Conservation (phyloP, 2,329 filamentous ascomycete species). For the Trichoderma sp. region DNA sequence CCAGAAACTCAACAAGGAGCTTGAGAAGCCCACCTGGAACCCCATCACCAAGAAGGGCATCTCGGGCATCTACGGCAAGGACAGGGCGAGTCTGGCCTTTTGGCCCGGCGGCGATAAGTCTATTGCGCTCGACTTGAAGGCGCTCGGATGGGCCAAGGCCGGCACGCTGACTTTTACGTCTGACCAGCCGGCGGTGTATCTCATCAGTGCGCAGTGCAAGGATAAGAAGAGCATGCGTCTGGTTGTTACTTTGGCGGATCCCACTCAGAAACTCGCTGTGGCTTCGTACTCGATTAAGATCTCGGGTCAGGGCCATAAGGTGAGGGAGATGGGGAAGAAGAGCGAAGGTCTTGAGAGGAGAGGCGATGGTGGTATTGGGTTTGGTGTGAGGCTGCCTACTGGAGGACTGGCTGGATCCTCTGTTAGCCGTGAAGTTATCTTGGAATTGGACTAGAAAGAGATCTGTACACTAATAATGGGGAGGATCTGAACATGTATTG, state of each 20-base stretch:
- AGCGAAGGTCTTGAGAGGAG: conserved; percentile 2
- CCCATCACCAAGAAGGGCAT: conserved; percentile 23
- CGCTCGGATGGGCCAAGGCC: conserved; percentile 23
- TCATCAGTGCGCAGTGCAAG: conserved; percentile 18
- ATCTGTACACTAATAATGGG: background rate
- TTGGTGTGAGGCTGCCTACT: conserved; percentile 21
- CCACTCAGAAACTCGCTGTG: conserved; percentile 24
- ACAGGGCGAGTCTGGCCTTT: conserved; percentile 24
- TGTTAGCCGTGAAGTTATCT: conserved; percentile 14
- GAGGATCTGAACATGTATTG: too few species aligned
- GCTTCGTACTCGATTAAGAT: conserved; percentile 20
- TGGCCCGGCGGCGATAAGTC: conserved; percentile 25
- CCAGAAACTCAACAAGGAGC: conserved; percentile 19
- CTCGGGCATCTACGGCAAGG: conserved; percentile 23
- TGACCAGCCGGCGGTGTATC: conserved; percentile 23
- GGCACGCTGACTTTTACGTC: conserved; percentile 23
- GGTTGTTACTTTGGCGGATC: conserved; percentile 23
- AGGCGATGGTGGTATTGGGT: background rate
- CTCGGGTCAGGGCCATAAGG: background rate
- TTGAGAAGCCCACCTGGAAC: conserved; percentile 17
- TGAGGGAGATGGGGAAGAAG: background rate
- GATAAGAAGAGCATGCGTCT: conserved; percentile 13
- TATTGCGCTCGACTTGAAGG: conserved; percentile 21
- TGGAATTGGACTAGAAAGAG: conserved; percentile 1
- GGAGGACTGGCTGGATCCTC: conserved; percentile 25